Base-by-base conservation (phyloP, 1,284 basidiomycete genomes). In the Dichomitus squalens region DNA sequence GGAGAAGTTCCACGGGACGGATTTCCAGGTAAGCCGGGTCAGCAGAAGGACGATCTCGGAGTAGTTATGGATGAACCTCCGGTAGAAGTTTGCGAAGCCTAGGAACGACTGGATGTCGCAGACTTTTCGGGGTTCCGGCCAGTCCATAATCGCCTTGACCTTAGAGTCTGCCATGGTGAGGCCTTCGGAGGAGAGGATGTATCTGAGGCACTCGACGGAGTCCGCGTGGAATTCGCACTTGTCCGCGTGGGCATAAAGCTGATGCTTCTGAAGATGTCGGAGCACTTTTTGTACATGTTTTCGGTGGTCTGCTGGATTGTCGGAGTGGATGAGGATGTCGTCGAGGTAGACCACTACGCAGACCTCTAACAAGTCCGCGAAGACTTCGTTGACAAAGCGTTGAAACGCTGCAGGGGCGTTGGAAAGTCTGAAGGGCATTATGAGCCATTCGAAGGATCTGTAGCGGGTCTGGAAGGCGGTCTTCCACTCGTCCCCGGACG, bases 171-270 rank as follows among this genome's bases (percentile, higher is more conserved):
- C 68, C 76, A 80, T 79, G 0, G 48, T 41, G 18, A 77, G 52
- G 1, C 76, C 73, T 1, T 69, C 48, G 0, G 54, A 12, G 1
- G 52, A 57, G 18, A 81, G 61, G 29, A 77, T 64, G 54, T 71
- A 73, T 7, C 80, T 77, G 0, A 83, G 68, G 65, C 76, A 82
- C 29, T 77, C 72, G 7, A 74, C 67, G 7, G 63, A 18, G 6
- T 55, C 29, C 2, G 51, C 35, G 53, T 69, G 58, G 58, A 77
- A 79, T 33, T 70, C 61, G 61, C 76, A 79, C 60, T 81, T 81
- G 27, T 73, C 66, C 0, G 71, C 61, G 33, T 76, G 75, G 3
- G 72, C 56, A 58, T 65, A 78, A 0, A 81, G 67, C 0, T 66
- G 49, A 48, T 72, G 50, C 4, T 69, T 44, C 0, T 66, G 48